Base-by-base conservation (phyloP, 345 rosid genomes). In the Cardiospermum halicacabum region DNA sequence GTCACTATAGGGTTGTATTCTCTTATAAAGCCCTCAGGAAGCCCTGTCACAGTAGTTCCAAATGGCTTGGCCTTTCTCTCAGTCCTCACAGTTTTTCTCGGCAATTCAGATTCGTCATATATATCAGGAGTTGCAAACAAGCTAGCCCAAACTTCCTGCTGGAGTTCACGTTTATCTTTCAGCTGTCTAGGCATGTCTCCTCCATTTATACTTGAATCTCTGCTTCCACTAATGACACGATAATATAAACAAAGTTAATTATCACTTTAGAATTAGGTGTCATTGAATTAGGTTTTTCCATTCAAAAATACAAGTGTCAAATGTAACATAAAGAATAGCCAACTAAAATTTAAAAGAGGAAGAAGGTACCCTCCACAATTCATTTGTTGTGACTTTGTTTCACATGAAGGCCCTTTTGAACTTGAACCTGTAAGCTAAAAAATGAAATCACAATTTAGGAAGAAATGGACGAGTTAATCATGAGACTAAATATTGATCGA, bases 81-180 rank as follows among this genome's bases (percentile, higher is more conserved):
- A 5, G 68, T 30, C 60, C 32, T 70, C 25, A 15, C 65, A 18
- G 11, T 56, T 65, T 58, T 69, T 43, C 56, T 64, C 18, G 80
- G 70, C 8, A 50, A 45, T 62, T 67, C 75, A 7, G 45, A 45
- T 62, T 67, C 77, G 34, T 69, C 74, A 39, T 62, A 45, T 65
- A 49, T 73, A 22, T 75, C 71, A 12, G 79, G 36, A 72, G 54
- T 56, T 32, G 11, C 15, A 58, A 80, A 82, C 47, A 85, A 66
- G 11, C 82, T 58, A 64, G 45, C 58, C 67, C 79, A 75, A 39
- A 80, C 67, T 65, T 82, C 90, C 66, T 66, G 75, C 70, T 71
- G 76, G 40, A 75, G 72, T 69, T 74, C 65, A 43, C 61, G 30
- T 58, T 75, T 80, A 48, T 71, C 70, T 51, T 67, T 62, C 51